Percentiles rank a stretch among this genome's conserved stretches.
These are phyloP conservation scores for Ophiostoma himal-ulmi DNA, from an alignment of 2,329 filamentous ascomycete genomes.

Conservation along the genomic window DNA sequence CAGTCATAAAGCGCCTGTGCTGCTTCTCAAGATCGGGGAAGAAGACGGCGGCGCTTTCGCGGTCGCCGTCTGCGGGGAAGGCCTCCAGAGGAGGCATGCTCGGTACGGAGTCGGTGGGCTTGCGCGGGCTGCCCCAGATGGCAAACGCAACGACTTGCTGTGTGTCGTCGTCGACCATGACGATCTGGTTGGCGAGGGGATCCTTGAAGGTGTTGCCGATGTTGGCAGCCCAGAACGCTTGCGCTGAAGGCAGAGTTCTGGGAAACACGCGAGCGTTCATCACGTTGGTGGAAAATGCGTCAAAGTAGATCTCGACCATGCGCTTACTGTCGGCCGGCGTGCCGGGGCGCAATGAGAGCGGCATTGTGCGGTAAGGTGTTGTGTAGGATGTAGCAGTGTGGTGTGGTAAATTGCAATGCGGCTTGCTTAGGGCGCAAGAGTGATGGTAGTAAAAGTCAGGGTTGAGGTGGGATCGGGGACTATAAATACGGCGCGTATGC, in stretches of 20 bases:
- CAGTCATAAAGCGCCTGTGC: conserved; percentile 37
- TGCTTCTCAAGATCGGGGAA: conserved; percentile 36
- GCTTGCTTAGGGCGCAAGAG: too few species aligned
- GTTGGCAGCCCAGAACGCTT: conserved; percentile 35
- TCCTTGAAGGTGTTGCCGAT: conserved; percentile 38
- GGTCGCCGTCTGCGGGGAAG: conserved; percentile 40
- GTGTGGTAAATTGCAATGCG: too few species aligned
- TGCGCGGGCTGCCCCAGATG: conserved; percentile 39
- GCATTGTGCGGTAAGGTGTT: not conserved
- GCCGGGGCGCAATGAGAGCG: conserved; percentile 36
- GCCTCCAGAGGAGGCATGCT: conserved; percentile 28
- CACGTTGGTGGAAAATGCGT: conserved; percentile 39
- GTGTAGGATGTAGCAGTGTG: not conserved
- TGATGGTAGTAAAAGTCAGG: not conserved
- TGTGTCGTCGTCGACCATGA: conserved; percentile 30
- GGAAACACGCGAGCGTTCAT: conserved; percentile 39
- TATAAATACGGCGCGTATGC: not conserved
- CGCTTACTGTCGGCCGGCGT: conserved; percentile 37
- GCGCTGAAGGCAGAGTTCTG: conserved; percentile 27
- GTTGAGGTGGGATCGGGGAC: not conserved
- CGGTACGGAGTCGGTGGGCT: conserved; percentile 26
- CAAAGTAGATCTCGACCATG: conserved; percentile 41
- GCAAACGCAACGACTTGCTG: conserved; percentile 39
- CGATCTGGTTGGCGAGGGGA: conserved; percentile 37
- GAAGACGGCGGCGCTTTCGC: conserved; percentile 36